A percentile compares a stretch with the other conserved stretches of the same genome.
phyloP scores from a whole-genome alignment of 2,329 filamentous ascomycete genomes.

The Pseudocercospora musae region DNA sequence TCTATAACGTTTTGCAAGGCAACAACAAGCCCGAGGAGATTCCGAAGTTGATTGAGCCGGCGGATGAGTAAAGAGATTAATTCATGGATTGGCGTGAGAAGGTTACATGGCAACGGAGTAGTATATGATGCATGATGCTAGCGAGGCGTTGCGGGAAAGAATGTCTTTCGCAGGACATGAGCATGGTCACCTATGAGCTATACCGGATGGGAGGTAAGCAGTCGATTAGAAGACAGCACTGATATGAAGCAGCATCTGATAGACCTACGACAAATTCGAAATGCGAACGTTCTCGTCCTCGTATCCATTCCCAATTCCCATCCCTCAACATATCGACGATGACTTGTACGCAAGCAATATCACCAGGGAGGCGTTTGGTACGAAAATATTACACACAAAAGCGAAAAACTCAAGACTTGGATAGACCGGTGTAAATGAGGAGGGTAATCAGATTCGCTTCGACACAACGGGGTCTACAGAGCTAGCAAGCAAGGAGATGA shows the following conservation, averaged over 20 bases:
- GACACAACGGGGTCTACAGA: too few species aligned
- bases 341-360: too few species aligned
- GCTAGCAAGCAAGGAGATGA: too few species aligned
- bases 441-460: too few species aligned
- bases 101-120: too few species aligned
- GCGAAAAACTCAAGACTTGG: too few species aligned
- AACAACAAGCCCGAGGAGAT: constrained; percentile 76
- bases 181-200: neutral
- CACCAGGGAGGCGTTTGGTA: too few species aligned
- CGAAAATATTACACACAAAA: too few species aligned
- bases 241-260: neutral
- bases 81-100: neutral
- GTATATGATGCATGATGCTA: neutral
- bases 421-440: too few species aligned
- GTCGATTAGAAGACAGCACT: neutral
- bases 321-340: too few species aligned
- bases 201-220: neutral
- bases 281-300: neutral
- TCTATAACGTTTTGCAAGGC: constrained; percentile 75
- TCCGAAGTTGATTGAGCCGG: constrained; percentile 56
- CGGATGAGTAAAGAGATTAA: constrained; percentile 10
- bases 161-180: neutral
- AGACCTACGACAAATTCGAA: neutral
- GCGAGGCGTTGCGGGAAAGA: neutral
- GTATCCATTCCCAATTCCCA: too few species aligned